Conservation (phyloP, 305 asterid genomes). For the Fraxinus baroniana region DNA sequence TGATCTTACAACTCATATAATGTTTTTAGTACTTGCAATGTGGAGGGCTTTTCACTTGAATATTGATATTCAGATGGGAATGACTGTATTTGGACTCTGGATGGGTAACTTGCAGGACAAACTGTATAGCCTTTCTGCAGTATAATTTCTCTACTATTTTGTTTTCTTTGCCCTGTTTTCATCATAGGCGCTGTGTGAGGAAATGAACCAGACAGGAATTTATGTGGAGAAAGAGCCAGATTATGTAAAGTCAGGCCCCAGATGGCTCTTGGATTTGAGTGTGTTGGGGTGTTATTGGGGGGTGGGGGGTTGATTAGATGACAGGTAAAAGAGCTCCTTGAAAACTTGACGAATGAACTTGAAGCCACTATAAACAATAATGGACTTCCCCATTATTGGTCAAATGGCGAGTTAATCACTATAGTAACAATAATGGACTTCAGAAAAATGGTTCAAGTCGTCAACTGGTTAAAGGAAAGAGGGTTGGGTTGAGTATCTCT, state of each 20-base stretch:
- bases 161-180: background rate
- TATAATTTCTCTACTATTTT: background rate
- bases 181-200: background rate
- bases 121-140: background rate
- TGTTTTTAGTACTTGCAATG: background rate
- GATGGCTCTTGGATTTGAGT: background rate
- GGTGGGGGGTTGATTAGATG: background rate
- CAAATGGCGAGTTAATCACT: background rate
- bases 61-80: slow-evolving; percentile 11
- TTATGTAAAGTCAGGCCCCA: background rate
- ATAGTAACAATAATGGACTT: background rate
- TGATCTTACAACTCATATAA: background rate
- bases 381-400: background rate
- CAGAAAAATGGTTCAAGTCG: background rate
- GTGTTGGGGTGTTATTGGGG: background rate
- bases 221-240: background rate
- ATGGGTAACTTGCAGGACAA: slow-evolving; percentile 10
- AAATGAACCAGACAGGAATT: background rate
- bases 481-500: background rate
- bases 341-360: background rate
- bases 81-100: slow-evolving; percentile 13
- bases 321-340: background rate
- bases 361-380: background rate
- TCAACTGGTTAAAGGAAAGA: background rate
- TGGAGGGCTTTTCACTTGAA: slow-evolving; percentile 7